phyloP scores from a whole-genome alignment of 148 eudicot species.

The Tetragonia tetragonoides region DNA sequence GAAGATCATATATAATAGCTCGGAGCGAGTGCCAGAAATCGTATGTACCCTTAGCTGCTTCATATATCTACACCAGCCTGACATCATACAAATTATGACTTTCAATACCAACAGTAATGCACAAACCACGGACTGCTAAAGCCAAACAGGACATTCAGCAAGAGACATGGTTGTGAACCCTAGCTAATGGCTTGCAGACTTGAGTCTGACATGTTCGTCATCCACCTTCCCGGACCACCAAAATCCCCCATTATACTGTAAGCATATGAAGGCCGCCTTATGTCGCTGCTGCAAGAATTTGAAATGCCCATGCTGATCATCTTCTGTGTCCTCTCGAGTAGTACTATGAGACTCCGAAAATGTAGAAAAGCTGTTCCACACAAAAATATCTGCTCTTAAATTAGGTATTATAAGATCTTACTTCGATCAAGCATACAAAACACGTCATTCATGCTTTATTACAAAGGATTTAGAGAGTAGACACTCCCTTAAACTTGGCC shows the following conservation, averaged over 20 bases:
- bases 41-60: too few relatives aligned
- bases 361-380: slow-evolving; percentile 92
- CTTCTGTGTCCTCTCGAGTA: slow-evolving; percentile 80
- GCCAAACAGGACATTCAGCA: slow-evolving; percentile 35
- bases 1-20: neutral
- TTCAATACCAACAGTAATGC: too few relatives aligned
- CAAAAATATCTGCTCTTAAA: slow-evolving; percentile 77
- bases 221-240: slow-evolving; percentile 70
- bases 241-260: slow-evolving; percentile 64
- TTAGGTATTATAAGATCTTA: too few relatives aligned
- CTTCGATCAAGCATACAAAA: too few relatives aligned
- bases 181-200: slow-evolving; percentile 80
- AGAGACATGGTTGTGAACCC: slow-evolving; percentile 65
- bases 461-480: too few relatives aligned
- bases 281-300: slow-evolving; percentile 40
- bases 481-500: too few relatives aligned
- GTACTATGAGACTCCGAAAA: slow-evolving; percentile 71
- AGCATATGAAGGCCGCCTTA: slow-evolving; percentile 87
- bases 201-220: neutral
- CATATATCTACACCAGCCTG: too few relatives aligned
- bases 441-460: too few relatives aligned
- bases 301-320: slow-evolving; percentile 41
- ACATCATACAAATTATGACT: too few relatives aligned
- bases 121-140: neutral
- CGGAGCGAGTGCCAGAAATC: too few relatives aligned